Base-by-base conservation (phyloP, 768 basidiomycete genomes). In the Chiua virens region DNA sequence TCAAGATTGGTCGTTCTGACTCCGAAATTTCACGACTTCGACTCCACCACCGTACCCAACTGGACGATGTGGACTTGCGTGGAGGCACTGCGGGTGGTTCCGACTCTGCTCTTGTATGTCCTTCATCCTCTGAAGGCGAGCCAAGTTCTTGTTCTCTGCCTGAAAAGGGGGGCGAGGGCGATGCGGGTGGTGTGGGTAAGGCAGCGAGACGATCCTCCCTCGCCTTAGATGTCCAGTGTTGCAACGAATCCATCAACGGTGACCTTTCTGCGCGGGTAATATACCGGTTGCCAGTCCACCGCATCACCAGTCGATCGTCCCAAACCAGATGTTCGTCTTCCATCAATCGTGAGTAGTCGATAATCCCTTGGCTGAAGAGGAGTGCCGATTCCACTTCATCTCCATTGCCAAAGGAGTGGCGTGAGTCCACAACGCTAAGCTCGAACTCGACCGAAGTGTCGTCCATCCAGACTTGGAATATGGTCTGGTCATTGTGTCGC, bases 31-130 rank as follows among this genome's bases (percentile, higher is more conserved):
- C 71, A 48, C 75, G 69, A 67, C 81, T 85, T 18, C 87, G 75
- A 53, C 79, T 83, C 90, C 89, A 94, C 92, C 91, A 92, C 35
- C 82, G 79, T 34, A 80, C 81, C 91, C 89, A 92, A n/a, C 84
- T 85, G 1, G 80, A 78, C 14, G 83, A 81, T 0, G 79, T 78
- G 5, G 80, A 68, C 48, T 72, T 78, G 58, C 76, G 75, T 4
- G 50, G 18, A 32, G 56, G 52, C 14, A 61, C 58, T 41, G 68
- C 73, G 23, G 67, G 71, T 15, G 76, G 76, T 53, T 76, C 77
- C 15, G 58, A 68, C 13, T 50, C 62, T 5, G 59, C 45, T 9
- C 74, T 77, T 51, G 73, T 75, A 14, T 64, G 68, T 22, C 66
- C 70, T 28, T 56, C 50, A 20, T 42, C 55, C 21, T 61, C 60